Evolutionary conservation across 345 rosid species (phyloP), one percentile per base, ranked within the genome.

Genomic region (Gynandropsis gynandra): DNA sequence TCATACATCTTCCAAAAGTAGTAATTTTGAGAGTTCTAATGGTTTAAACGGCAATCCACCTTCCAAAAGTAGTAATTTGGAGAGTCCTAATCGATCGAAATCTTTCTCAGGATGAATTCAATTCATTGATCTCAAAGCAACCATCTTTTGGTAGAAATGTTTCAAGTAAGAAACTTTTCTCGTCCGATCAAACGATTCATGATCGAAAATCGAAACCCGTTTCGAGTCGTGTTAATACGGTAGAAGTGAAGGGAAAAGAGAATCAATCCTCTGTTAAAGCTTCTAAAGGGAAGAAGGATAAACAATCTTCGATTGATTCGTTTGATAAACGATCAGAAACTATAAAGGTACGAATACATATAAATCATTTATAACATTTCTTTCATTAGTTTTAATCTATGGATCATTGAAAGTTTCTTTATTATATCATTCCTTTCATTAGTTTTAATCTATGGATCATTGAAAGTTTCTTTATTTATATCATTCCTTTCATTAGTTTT

Each of bases 81-180:
- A n/a, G n/a, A n/a, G n/a, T 54, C 98, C 87, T 31, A 74, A 75
- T 56, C 53, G 95, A 51, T 90, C 96, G 1, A 87, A 79, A 63
- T 90, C 98, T 14, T 60, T 87, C 83, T 0, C 82, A 69, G 8
- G 81, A 61, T 8, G 90, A 83, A 52, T 69, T 72, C 66, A 80
- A 60, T 59, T 75, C 80, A 2, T 27, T 64, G 57, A 63, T 68
- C 54, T 67, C 64, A 38, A 66, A 47, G 53, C 59, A 84, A 52
- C 83, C 83, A 47, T 63, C 60, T 62, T 80, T 52, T 52, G 47
- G 55, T 50, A 80, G 89, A 72, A 77, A 85, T 63, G 56, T 67
- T 38, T 84, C 89, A 10, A 84, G 72, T 58, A 76, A 87, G 61
- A 90, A 72, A 68, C 67, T 73, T n/a, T 59, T 73, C 14, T 54